Evolutionary conservation across 495 filamentous ascomycete species (phyloP).

Genomic region (Evansstolkia leycettana): DNA sequence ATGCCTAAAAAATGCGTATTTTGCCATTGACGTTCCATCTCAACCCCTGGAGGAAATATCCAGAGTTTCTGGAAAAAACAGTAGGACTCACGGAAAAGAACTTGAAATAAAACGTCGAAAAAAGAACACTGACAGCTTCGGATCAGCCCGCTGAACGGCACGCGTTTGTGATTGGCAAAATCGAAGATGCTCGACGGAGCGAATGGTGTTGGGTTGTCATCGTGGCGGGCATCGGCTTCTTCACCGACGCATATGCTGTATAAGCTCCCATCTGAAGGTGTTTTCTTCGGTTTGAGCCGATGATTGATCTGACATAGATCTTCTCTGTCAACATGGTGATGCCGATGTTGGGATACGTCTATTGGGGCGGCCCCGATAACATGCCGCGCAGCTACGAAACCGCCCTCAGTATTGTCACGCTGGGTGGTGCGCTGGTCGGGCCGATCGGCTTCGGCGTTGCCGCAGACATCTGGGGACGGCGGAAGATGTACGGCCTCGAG

Average conservation of each 20-base stretch:
- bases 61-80: neutral
- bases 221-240: constrained; percentile 47
- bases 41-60: neutral
- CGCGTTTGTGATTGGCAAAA: neutral
- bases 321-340: constrained; percentile 45
- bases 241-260: constrained; percentile 49
- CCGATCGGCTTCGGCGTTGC: constrained; percentile 42
- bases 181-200: neutral
- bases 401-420: constrained; percentile 37
- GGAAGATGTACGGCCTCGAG: constrained; percentile 43
- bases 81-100: too few species aligned
- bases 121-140: neutral
- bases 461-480: constrained; percentile 42
- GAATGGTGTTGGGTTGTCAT: constrained; percentile 22
- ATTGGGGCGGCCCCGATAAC: constrained; percentile 25
- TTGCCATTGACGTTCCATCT: neutral
- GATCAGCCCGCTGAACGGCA: neutral
- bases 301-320: constrained; percentile 9
- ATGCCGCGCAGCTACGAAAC: constrained; percentile 9
- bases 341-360: constrained; percentile 41
- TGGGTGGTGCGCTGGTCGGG: constrained; percentile 40
- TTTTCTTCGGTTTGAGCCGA: too few species aligned
- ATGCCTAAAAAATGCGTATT: too few species aligned
- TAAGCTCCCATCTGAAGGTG: neutral
- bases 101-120: too few species aligned